Base-by-base conservation (phyloP, 2,329 filamentous ascomycete genomes). In the Talaromyces sp. region DNA sequence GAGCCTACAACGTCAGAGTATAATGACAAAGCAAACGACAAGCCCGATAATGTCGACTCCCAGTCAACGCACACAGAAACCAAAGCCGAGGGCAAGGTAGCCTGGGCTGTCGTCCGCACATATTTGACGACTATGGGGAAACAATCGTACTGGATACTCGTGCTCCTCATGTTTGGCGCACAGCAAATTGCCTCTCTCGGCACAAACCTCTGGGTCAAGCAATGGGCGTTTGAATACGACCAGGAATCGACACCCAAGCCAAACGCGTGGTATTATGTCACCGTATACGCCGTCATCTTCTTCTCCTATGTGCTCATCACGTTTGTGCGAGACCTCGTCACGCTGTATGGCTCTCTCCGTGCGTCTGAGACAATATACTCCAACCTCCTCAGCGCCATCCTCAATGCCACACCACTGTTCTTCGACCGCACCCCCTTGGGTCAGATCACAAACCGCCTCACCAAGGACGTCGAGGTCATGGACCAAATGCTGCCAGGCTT, bases 161-260 rank as follows among this genome's bases (percentile, higher is more conserved):
- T 58, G 6, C 27, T 53, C 19, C 7, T 25, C 30, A 27, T 58
- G 17, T 58, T 58, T 53, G 57, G 30, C 2, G 30, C 27, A 15
- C 57, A 58, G 19, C 57, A 58, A 47, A 22, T 53, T 28, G 47
- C 32, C 13, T 13, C 57, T 13, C 57, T 58, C 3, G 57, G 27
- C n/a, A 58, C 57, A 30, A 58, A 51, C 22, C 47, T 58, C 17
- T 58, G 57, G 57, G 52, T 58, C 47, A 58, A 58, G 47, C 28
- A 58, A 53, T 58, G 57, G 57, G 28, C 57, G n/a, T 42, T 58
- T 6, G n/a, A 27, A 58, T 58, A 49, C 52, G 57, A 58, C 19
- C 54, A 27, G 19, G n/a, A n/a, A 19, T 19, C 53, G 22, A 22
- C 9, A 1, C 10, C 32, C 32, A 32, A 59, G 30, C 4, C 30